phyloP scores from a whole-genome alignment of 768 basidiomycete genomes.

The Phlegmacium glaucopus region DNA sequence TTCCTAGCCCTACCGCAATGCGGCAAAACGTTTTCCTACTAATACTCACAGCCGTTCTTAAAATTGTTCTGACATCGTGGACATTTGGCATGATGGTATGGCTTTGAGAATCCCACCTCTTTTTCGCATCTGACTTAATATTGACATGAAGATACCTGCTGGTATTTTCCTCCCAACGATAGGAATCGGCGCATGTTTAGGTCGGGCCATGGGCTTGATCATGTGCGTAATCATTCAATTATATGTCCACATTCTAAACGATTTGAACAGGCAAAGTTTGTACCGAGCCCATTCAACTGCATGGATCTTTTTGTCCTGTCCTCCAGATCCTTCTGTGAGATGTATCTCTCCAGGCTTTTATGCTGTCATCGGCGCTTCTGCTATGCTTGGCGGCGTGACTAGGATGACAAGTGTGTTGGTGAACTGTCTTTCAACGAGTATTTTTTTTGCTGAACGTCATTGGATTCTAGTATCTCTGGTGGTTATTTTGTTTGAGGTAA shows the following conservation, averaged over 20 bases:
- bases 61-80: conserved; percentile 66
- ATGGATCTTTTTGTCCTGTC: conserved; percentile 70
- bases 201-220: conserved; percentile 66
- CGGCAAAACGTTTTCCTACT: conserved; percentile 69
- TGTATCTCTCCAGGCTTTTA: conserved; percentile 79
- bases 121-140: neutral
- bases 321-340: conserved; percentile 62
- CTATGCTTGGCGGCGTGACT: conserved; percentile 74
- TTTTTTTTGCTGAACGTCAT: conserved; percentile 4
- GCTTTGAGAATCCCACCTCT: neutral
- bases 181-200: conserved; percentile 69
- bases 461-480: conserved; percentile 60
- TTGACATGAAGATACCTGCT: conserved; percentile 56
- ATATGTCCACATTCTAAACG: conserved; percentile 1
- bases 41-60: conserved; percentile 56
- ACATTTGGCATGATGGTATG: conserved; percentile 77
- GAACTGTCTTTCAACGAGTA: neutral
- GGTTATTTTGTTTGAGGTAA: conserved; percentile 72
- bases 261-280: conserved; percentile 51
- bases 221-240: conserved; percentile 39
- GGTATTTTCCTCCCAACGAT: conserved; percentile 79
- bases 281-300: conserved; percentile 63
- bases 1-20: conserved; percentile 56
- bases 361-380: conserved; percentile 72
- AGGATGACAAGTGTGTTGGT: conserved; percentile 63